phyloP scores from a whole-genome alignment of 164 flowering plant genomes.

The Macadamia tetraphylla region DNA sequence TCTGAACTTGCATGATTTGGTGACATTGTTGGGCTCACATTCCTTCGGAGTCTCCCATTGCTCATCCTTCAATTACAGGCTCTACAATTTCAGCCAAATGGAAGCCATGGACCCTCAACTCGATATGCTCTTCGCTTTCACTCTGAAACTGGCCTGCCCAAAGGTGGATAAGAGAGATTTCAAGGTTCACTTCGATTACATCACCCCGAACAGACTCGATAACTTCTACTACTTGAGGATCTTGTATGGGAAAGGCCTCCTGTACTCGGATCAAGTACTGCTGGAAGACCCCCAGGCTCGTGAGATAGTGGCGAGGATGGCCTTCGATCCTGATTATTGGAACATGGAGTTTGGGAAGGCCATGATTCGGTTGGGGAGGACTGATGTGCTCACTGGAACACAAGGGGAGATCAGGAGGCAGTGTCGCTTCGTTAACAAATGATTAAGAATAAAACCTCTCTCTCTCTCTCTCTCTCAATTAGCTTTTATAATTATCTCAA shows the following conservation, averaged over 20 bases:
- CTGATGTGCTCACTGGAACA: slow-evolving; percentile 19
- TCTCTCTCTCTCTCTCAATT: too few species aligned
- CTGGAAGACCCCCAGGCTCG: slow-evolving; percentile 6
- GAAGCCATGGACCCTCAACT: slow-evolving; percentile 9
- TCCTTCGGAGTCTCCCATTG: slow-evolving; percentile 24
- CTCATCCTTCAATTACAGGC: slow-evolving; percentile 6
- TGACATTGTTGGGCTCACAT: slow-evolving; percentile 26
- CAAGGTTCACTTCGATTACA: slow-evolving; percentile 2
- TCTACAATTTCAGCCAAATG: slow-evolving; percentile 1
- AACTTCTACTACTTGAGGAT: slow-evolving; percentile 11
- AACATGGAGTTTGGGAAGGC: slow-evolving; percentile 10
- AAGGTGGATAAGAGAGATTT: neutral
- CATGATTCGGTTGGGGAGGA: slow-evolving; percentile 19
- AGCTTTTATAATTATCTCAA: too few species aligned
- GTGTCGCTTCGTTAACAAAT: slow-evolving; percentile 14
- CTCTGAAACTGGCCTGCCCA: slow-evolving; percentile 10
- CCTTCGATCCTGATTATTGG: neutral
- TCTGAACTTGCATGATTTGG: slow-evolving; percentile 16
- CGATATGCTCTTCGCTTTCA: neutral
- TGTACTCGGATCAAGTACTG: slow-evolving; percentile 19
- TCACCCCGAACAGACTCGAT: slow-evolving; percentile 12
- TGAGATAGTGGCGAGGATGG: slow-evolving; percentile 3
- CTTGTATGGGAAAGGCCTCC: slow-evolving; percentile 11
- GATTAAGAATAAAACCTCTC: too few species aligned
- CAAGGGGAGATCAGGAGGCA: slow-evolving; percentile 22